A percentile compares a stretch with the other conserved stretches of the same genome.
These are phyloP conservation scores for Cryptococcus sp. DNA, from an alignment of 1,284 basidiomycete genomes.

Conservation along the genomic window DNA sequence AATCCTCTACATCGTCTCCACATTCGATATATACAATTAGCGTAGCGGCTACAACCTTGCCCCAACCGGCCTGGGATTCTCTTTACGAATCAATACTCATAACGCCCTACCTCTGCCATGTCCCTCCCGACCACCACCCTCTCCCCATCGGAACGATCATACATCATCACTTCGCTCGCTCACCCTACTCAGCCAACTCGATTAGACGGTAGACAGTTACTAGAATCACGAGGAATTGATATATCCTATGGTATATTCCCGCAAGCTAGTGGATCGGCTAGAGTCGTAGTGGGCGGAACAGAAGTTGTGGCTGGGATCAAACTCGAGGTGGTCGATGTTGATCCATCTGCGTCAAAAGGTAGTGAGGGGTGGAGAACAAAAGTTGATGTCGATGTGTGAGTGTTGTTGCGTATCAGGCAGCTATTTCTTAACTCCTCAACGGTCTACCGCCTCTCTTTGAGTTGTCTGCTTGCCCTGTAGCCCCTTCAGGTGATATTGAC, in stretches of 20 bases:
- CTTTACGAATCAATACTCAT: neutral
- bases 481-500: neutral
- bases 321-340: slow-evolving; percentile 46
- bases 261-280: slow-evolving; percentile 48
- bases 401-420: slow-evolving; percentile 1
- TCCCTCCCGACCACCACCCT: slow-evolving; percentile 23
- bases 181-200: slow-evolving; percentile 42
- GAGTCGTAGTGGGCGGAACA: slow-evolving; percentile 44
- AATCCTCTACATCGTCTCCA: too few species aligned
- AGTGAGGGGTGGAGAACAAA: slow-evolving; percentile 38
- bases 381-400: slow-evolving; percentile 53
- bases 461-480: neutral
- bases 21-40: too few species aligned
- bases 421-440: neutral
- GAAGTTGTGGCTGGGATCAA: slow-evolving; percentile 50
- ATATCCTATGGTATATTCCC: slow-evolving; percentile 49
- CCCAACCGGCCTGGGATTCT: too few species aligned
- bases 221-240: slow-evolving; percentile 36
- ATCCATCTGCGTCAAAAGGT: slow-evolving; percentile 16
- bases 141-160: slow-evolving; percentile 50
- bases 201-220: slow-evolving; percentile 40
- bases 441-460: neutral
- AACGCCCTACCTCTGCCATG: slow-evolving; percentile 8
- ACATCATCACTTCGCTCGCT: slow-evolving; percentile 47
- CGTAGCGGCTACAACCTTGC: too few species aligned